A percentile compares a stretch with the other conserved stretches of the same genome.
Evolutionary conservation across 2,329 filamentous ascomycete species (phyloP).

Genomic region (Ceratocystis albifundus): DNA sequence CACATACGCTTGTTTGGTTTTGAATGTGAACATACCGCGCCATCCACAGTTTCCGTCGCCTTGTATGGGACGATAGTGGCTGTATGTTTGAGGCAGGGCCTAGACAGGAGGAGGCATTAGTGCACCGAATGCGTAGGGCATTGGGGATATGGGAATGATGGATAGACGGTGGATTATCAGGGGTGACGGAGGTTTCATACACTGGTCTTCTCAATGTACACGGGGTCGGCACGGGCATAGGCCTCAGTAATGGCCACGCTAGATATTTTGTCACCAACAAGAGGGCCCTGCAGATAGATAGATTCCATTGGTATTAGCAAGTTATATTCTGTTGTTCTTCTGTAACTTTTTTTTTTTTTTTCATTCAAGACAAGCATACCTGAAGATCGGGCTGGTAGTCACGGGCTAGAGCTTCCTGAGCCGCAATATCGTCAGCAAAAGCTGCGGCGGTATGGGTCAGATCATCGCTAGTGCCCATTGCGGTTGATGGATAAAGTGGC

Average conservation of each 20-base stretch:
- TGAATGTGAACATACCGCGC: constrained; percentile 59
- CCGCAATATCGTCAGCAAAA: constrained; percentile 37
- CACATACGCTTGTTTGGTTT: not conserved
- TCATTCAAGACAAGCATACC: constrained; percentile 33
- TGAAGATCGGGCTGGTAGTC: constrained; percentile 47
- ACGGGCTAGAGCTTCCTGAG: constrained; percentile 49
- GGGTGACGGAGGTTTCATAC: constrained; percentile 39
- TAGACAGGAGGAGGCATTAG: constrained; percentile 30
- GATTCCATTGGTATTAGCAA: constrained; percentile 27
- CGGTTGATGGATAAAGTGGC: constrained; percentile 25
- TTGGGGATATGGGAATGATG: too few relatives aligned
- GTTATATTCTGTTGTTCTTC: not conserved
- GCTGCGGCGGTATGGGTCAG: constrained; percentile 25
- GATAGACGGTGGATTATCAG: not conserved
- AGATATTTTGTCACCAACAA: constrained; percentile 66
- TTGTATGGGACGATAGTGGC: constrained; percentile 74
- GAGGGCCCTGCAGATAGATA: constrained; percentile 52
- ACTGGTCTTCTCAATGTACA: constrained; percentile 76
- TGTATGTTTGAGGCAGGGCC: constrained; percentile 73
- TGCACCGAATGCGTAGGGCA: not conserved
- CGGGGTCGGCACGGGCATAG: constrained; percentile 76
- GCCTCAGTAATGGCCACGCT: constrained; percentile 69
- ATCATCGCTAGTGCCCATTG: constrained; percentile 31
- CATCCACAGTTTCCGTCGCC: constrained; percentile 96
- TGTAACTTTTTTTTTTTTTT: not conserved